Base-by-base conservation (phyloP, 495 filamentous ascomycete genomes). In the Podospora pseudoanserina region DNA sequence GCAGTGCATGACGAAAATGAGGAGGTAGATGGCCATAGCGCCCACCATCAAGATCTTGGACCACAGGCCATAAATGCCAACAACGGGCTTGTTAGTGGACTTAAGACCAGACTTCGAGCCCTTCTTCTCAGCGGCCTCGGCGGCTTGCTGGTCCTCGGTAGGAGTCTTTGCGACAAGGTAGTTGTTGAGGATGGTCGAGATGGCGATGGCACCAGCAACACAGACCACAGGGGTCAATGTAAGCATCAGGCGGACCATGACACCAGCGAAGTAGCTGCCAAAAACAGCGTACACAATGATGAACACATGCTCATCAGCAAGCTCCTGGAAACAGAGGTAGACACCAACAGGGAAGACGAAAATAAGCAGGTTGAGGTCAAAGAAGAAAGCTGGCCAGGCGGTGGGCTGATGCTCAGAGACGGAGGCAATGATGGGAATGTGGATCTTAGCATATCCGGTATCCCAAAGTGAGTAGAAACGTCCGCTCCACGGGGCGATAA, bases 401-500 rank as follows among this genome's bases (percentile, higher is more conserved):
- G 96, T 99, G 15, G 96, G 96, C 79, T 99, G 96, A 85, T 99
- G 96, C 79, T 99, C 96, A 7, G 96, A 99, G 30, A 99, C 96
- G 3, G 95, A 98, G 27, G 96, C 96, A 79, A 99, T 99, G 75
- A 99, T 99, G 44, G 96, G 96, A 76, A 99, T 99, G 73, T 99
- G 96, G 68, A 98, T 96, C 82, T 99, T 99, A 72, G 96, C 96
- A 77, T 99, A 99, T 72, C 92, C 92, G 11, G 96, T 99, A 79
- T 99, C 96, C 94, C 94, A 99, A 44, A 99, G 87, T 0, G 96
- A 99, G 81, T 99, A 99, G 85, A 99, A 99, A 66, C 96, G 95
- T 66, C 96, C 96, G 74, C 92, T 93, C 96, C 96, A 99, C 6
- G 96, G 96, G 44, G 96, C 96, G 79, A 99, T 94, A 67, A 93